Conservation (phyloP, 345 rosid species). For the Gossypioides kirkii region DNA sequence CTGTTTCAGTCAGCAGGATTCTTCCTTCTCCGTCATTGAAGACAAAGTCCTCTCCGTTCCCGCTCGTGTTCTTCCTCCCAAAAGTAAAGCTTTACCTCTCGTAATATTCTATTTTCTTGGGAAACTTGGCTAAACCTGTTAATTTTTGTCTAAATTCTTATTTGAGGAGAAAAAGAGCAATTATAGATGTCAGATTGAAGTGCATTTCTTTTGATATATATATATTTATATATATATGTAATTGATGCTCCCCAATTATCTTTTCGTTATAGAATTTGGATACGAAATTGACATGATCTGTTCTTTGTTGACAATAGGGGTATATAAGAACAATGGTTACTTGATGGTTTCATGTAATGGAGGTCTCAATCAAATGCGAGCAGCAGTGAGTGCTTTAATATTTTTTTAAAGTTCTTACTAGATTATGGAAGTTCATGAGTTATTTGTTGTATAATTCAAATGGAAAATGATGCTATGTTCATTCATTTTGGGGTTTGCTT, state of each 20-base stretch:
- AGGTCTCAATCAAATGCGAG: constrained; percentile 93
- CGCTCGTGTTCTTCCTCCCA: constrained; percentile 56
- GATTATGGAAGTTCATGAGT: background rate
- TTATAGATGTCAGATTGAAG: background rate
- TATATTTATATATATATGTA: background rate
- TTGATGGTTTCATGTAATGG: constrained; percentile 93
- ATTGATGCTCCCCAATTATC: background rate
- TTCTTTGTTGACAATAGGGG: constrained; percentile 44
- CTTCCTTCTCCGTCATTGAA: constrained; percentile 32
- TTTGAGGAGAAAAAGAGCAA: background rate
- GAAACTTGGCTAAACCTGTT: background rate
- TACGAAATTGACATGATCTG: background rate
- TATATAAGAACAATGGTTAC: constrained; percentile 91
- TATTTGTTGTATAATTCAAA: background rate
- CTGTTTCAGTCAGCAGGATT: constrained; percentile 45
- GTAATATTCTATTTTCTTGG: background rate
- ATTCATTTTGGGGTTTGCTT: constrained; percentile 3
- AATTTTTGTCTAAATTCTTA: background rate
- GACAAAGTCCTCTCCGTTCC: constrained; percentile 40
- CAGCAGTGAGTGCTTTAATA: constrained; percentile 52
- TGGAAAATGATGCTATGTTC: background rate
- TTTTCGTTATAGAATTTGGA: background rate
- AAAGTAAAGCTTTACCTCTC: constrained; percentile 45
- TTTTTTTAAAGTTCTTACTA: background rate
- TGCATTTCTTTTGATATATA: background rate